Evolutionary conservation across 1,139 yeast species (phyloP).

Genomic region (Yamadazyma spencermartinsiae): DNA sequence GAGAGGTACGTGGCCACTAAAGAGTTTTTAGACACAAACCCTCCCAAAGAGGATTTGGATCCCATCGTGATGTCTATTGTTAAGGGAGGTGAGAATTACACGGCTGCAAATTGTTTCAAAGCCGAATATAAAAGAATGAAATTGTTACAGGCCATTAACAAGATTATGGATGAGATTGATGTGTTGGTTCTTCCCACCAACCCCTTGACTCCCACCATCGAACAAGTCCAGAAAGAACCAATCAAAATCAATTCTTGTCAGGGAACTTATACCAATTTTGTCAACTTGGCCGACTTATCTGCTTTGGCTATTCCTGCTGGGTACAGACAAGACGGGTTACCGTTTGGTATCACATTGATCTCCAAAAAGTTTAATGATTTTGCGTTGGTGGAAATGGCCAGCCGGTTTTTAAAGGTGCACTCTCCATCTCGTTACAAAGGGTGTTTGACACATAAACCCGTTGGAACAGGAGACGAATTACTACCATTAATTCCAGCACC

Average conservation of each 20-base stretch:
- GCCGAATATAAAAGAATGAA: conserved; percentile 82
- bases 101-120: conserved; percentile 82
- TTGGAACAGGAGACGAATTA: conserved; percentile 34
- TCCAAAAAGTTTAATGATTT: conserved; percentile 83
- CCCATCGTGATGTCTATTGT: conserved; percentile 82
- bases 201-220: conserved; percentile 84
- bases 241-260: conserved; percentile 78
- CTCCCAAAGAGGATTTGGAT: conserved; percentile 72
- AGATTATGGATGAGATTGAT: conserved; percentile 60
- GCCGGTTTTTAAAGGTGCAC: conserved; percentile 54
- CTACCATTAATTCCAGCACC: conserved; percentile 38
- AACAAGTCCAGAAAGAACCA: conserved; percentile 75
- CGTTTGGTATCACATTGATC: conserved; percentile 85
- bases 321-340: conserved; percentile 78
- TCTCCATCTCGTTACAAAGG: conserved; percentile 31
- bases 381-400: conserved; percentile 83
- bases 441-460: conserved; percentile 43
- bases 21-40: conserved; percentile 70
- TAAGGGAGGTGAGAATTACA: conserved; percentile 69
- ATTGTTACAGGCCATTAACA: conserved; percentile 63
- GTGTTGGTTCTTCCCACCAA: conserved; percentile 89
- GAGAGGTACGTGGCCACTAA: conserved; percentile 86
- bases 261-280: conserved; percentile 97
- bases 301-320: conserved; percentile 93
- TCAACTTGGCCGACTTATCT: conserved; percentile 88